Evolutionary conservation across 2,329 filamentous ascomycete species (phyloP), one percentile per base, ranked within the genome.

Genomic region (Curvularia lunata): DNA sequence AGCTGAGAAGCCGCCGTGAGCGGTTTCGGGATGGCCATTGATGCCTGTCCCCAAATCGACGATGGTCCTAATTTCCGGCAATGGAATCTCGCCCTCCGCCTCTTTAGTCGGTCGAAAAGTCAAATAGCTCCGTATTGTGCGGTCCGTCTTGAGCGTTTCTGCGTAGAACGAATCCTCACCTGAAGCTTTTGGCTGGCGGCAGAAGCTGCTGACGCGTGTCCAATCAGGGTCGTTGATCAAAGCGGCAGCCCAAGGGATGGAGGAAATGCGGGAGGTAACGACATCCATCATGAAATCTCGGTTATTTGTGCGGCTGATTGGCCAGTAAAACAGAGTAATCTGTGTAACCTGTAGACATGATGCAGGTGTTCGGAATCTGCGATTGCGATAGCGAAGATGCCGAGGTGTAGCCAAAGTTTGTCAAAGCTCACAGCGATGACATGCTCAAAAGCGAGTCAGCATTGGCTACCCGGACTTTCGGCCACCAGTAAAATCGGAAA

Each of bases 1-100:
- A 8, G 81, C 80, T 6, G 85, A 79, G 28, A 88, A 80, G 1
- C 86, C 86, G 19, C 86, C 86, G 68, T 89, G 86, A 9, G 79
- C 75, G 6, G 85, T 77, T 3, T 77, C 71, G 1, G 82, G 74
- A 63, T 83, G 82, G 2, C 86, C 86, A 61, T 85, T 84, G 54
- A 88, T 63, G 18, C 80, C 82, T 10, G 76, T 65, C 1, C 83
- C 85, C 1, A 88, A 27, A n/a, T 76, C 73, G 48, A 80, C 64
- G 7, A 82, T 67, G 1, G 73, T 75, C 30, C 61, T 66, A n/a
- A 80, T 67, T 63, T 80, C 75, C 23, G 61, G 63, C 53, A 77
- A 75, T n/a, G 53, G 48, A 42, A 66, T 55, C 10, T 65, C 56
- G 12, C 55, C 64, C 0, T 68, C 58, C 18, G 59, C 52, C 28